A percentile compares a stretch with the other conserved stretches of the same genome.
phyloP scores from a whole-genome alignment of 176 grass and related monocot genomes.

The Themeda triandra region DNA sequence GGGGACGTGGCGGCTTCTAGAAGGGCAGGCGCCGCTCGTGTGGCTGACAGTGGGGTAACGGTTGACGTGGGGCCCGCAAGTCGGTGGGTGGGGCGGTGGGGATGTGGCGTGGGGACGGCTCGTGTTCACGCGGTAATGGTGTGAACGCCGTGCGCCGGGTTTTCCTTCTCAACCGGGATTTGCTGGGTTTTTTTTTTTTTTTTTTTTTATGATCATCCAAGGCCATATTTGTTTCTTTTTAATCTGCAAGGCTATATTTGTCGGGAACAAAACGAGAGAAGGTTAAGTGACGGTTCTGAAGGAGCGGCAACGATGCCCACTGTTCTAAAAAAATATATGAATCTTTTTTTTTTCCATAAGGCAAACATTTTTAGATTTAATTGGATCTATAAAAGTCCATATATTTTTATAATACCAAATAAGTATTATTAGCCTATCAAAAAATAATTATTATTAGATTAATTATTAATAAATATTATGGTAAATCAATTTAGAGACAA shows the following conservation, averaged over 20 bases:
- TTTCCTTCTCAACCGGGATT: background rate
- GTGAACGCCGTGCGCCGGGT: background rate
- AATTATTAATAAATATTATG: too few species aligned
- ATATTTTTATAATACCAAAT: too few species aligned
- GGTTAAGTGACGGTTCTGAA: too few species aligned
- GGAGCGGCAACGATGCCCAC: too few species aligned
- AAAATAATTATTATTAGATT: too few species aligned
- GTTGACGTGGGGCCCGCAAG: accelerated
- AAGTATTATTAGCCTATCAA: too few species aligned
- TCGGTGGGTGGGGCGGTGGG: background rate
- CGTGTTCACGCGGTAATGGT: constrained; percentile 6
- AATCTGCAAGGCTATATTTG: background rate
- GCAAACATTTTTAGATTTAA: too few species aligned
- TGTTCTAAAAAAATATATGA: too few species aligned
- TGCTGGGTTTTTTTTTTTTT: background rate
- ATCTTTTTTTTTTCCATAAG: too few species aligned
- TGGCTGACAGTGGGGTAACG: background rate
- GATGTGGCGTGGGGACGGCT: background rate
- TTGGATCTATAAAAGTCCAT: too few species aligned
- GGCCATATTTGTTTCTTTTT: background rate
- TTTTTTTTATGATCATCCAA: too few species aligned
- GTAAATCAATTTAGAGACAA: too few species aligned
- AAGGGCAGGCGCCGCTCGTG: background rate
- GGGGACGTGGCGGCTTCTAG: constrained; percentile 27
- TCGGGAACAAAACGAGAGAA: background rate